Evolutionary conservation across 169 alveolate species (phyloP), one percentile per base, ranked within the genome.

Genomic region (Babesia divergens): DNA sequence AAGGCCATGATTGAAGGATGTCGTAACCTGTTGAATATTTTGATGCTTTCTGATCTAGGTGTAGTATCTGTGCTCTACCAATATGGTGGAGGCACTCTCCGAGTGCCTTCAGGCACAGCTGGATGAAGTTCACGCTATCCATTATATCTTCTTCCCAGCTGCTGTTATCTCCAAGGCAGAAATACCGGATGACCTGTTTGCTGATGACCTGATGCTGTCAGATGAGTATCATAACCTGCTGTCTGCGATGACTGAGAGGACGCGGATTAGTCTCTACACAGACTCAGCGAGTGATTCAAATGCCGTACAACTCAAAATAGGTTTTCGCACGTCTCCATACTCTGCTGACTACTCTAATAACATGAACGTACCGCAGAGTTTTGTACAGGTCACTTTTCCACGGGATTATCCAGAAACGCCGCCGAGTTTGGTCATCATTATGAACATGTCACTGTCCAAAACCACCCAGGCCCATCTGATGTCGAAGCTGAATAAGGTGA

Each of bases 71-170:
- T 40, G 47, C 47, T 16, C 11, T 49, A 14, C n/a, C 11, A 24
- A n/a, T 22, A 55, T 32, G 52, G 50, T 8, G 16, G 50, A 35
- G 28, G 13, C 50, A 8, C 31, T 55, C 35, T n/a, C 72, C 3
- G 46, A 16, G 29, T 8, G 11, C 35, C 77, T 55, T 29, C 54
- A 47, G 42, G 65, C 74, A 6, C 86, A 77, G 34, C 44, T 77
- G 52, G 86, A 77, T 29, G 86, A 77, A 46, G 50, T 77, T 24
- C 67, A 66, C 64, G 80, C 86, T 11, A 26, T 77, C 32, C 86
- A 77, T 46, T 67, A 47, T 67, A 77, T 77, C 42, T 77, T 62
- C 56, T 77, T n/a, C 75, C 86, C 86, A 2, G 86, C 71, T 3
- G 56, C 70, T 29, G 65, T 77, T 3, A 18, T 14, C 13, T 50